These are phyloP conservation scores for Cytospora leucostoma DNA, from an alignment of 2,329 filamentous ascomycete genomes.

Conservation along the genomic window DNA sequence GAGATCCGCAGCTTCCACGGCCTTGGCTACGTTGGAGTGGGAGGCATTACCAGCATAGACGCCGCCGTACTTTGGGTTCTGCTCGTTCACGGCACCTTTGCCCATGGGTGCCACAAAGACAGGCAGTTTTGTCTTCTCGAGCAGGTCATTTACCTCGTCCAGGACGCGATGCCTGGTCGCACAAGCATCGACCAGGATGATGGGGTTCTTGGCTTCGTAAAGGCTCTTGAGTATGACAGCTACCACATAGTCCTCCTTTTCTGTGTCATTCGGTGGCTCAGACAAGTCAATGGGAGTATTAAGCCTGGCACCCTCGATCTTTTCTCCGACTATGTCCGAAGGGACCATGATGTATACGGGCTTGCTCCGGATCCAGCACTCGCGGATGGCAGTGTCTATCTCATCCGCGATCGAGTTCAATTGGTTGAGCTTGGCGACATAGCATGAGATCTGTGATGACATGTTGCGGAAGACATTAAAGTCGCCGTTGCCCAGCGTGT, in stretches of 20 bases:
- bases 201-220: slow-evolving; percentile 69
- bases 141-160: slow-evolving; percentile 69
- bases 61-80: slow-evolving; percentile 73
- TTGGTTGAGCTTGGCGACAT: slow-evolving; percentile 69
- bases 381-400: slow-evolving; percentile 75
- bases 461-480: slow-evolving; percentile 83
- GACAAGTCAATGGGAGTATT: slow-evolving; percentile 69
- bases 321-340: slow-evolving; percentile 75
- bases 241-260: slow-evolving; percentile 80
- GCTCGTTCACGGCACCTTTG: slow-evolving; percentile 80
- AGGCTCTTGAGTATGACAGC: slow-evolving; percentile 75
- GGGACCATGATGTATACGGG: slow-evolving; percentile 85
- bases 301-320: slow-evolving; percentile 73
- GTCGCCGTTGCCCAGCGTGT: slow-evolving; percentile 76
- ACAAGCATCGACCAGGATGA: slow-evolving; percentile 82
- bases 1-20: slow-evolving; percentile 69
- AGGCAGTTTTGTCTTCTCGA: slow-evolving; percentile 73
- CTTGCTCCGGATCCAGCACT: slow-evolving; percentile 72
- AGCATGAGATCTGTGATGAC: slow-evolving; percentile 70
- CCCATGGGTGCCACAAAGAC: slow-evolving; percentile 91
- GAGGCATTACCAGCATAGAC: slow-evolving; percentile 83
- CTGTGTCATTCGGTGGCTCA: slow-evolving; percentile 65
- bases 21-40: slow-evolving; percentile 61
- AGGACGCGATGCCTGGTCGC: slow-evolving; percentile 75
- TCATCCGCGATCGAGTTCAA: slow-evolving; percentile 69